Conservation (phyloP, 1,139 yeast species). For the Saccharomyces hybrid region DNA sequence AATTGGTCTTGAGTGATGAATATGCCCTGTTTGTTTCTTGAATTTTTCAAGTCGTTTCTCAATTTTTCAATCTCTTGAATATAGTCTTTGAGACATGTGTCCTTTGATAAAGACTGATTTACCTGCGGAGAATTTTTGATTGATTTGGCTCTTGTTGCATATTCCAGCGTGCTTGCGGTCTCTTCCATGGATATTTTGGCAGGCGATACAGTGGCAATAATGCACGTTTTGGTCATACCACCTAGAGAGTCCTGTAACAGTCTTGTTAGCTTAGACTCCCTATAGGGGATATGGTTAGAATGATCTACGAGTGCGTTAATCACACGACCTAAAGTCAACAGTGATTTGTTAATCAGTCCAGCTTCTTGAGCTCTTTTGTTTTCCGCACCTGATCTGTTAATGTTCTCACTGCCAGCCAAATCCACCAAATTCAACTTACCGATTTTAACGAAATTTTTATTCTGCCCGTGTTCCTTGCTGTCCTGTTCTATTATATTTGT, state of each 20-base stretch:
- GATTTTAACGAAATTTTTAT: slow-evolving; percentile 33
- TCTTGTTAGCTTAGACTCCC: slow-evolving; percentile 78
- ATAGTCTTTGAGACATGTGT: slow-evolving; percentile 43
- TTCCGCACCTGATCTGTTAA: slow-evolving; percentile 69
- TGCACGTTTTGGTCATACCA: slow-evolving; percentile 70
- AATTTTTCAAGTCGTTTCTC: slow-evolving; percentile 54
- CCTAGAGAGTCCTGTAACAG: slow-evolving; percentile 77
- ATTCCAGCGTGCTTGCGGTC: slow-evolving; percentile 74
- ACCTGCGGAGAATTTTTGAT: slow-evolving; percentile 69
- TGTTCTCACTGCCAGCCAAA: slow-evolving; percentile 83
- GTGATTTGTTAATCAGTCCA: slow-evolving; percentile 77
- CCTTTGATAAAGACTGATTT: slow-evolving; percentile 47
- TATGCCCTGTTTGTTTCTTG: slow-evolving; percentile 60
- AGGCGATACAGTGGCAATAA: slow-evolving; percentile 79
- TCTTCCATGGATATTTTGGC: slow-evolving; percentile 68
- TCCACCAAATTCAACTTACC: slow-evolving; percentile 78
- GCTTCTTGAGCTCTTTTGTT: slow-evolving; percentile 80
- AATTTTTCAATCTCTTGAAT: slow-evolving; percentile 49
- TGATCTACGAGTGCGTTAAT: slow-evolving; percentile 63
- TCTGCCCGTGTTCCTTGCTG: slow-evolving; percentile 34
- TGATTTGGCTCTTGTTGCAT: slow-evolving; percentile 74
- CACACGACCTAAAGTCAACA: slow-evolving; percentile 76
- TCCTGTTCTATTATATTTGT: slow-evolving; percentile 41
- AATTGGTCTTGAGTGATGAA: slow-evolving; percentile 46
- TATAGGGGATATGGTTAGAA: slow-evolving; percentile 66